Evolutionary conservation across 176 grass and related monocot species (phyloP).

Genomic region (Eleusine coracana): DNA sequence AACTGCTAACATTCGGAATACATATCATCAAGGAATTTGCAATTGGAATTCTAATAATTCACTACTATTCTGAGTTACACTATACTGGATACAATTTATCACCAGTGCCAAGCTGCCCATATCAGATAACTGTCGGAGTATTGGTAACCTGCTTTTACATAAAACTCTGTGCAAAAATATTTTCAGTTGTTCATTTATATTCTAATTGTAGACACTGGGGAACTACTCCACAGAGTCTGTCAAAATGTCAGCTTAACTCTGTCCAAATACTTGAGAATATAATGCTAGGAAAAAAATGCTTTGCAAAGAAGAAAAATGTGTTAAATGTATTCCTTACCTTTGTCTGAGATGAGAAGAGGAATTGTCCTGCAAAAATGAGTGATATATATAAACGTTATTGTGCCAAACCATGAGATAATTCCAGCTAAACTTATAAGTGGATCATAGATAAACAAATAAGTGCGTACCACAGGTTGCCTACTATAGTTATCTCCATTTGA

Average conservation of each 20-base stretch:
- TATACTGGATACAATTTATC: conserved; percentile 5
- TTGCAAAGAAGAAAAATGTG: conserved; percentile 4
- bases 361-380: conserved; percentile 52
- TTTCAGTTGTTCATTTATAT: neutral
- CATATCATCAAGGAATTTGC: conserved; percentile 12
- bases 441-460: conserved; percentile 34
- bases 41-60: neutral
- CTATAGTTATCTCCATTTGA: conserved; percentile 40
- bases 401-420: conserved; percentile 26
- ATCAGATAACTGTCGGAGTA: neutral
- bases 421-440: conserved; percentile 33
- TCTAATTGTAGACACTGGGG: neutral
- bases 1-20: conserved; percentile 22
- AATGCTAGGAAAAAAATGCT: neutral
- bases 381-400: conserved; percentile 27
- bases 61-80: neutral
- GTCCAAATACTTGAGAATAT: neutral
- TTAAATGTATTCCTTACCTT: conserved; percentile 51
- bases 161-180: neutral
- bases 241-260: neutral
- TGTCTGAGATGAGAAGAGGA: conserved; percentile 51
- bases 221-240: neutral
- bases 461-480: conserved; percentile 53
- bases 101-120: neutral
- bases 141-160: neutral